Conservation (phyloP, 2,329 filamentous ascomycete genomes). For the Penicillium crustosum region DNA sequence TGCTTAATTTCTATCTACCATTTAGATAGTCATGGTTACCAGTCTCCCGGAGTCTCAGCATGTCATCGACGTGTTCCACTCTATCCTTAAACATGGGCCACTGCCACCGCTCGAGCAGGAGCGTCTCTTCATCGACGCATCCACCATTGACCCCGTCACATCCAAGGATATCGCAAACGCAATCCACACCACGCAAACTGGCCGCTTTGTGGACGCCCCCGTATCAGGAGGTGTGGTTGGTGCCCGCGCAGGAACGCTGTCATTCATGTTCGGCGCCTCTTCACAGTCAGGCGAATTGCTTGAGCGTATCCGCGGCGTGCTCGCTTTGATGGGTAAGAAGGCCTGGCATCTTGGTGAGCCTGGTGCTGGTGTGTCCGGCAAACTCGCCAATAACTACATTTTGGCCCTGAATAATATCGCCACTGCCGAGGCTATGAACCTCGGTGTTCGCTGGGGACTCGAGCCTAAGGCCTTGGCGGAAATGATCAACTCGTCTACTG, state of each 20-base stretch:
- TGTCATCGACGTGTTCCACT: constrained; percentile 76
- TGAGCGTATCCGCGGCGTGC: constrained; percentile 63
- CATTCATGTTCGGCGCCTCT: constrained; percentile 88
- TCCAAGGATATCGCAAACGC: constrained; percentile 74
- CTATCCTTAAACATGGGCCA: constrained; percentile 64
- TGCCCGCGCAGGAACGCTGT: constrained; percentile 80
- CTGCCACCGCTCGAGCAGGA: constrained; percentile 55
- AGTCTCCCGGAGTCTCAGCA: constrained; percentile 87
- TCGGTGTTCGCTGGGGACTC: constrained; percentile 63
- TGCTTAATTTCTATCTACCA: background rate
- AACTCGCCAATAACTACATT: constrained; percentile 96
- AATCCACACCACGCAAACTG: constrained; percentile 65
- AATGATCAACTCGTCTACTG: constrained; percentile 90
- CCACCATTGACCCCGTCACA: constrained; percentile 88
- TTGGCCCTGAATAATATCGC: constrained; percentile 88
- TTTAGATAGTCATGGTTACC: constrained; percentile 79
- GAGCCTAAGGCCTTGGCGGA: constrained; percentile 69
- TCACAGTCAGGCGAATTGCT: constrained; percentile 52
- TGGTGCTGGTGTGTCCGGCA: constrained; percentile 82
- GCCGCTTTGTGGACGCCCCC: constrained; percentile 86
- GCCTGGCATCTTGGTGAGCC: constrained; percentile 84
- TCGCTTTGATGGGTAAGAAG: constrained; percentile 80
- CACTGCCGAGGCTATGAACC: constrained; percentile 65
- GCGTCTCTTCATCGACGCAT: constrained; percentile 90
- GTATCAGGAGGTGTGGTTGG: constrained; percentile 97